These are phyloP conservation scores for Pulveroboletus sp. DNA, from an alignment of 768 basidiomycete species.

Conservation along the genomic window DNA sequence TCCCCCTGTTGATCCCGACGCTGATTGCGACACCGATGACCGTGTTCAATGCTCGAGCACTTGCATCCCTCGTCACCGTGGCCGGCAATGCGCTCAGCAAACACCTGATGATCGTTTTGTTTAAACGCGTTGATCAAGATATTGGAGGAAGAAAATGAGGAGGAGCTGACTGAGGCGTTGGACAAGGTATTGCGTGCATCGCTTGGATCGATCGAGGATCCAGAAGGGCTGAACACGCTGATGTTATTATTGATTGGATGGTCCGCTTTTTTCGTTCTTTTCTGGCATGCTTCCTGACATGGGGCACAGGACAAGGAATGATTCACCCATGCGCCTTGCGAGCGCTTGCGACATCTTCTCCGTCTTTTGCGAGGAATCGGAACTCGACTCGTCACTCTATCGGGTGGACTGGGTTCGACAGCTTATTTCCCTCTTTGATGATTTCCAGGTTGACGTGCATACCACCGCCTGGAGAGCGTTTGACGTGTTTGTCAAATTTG, in stretches of 20 bases:
- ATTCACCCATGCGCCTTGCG: conserved; percentile 65
- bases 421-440: conserved; percentile 80
- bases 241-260: conserved; percentile 90
- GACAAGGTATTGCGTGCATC: conserved; percentile 74
- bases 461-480: conserved; percentile 81
- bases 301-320: conserved; percentile 70
- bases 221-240: conserved; percentile 84
- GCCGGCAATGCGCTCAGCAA: conserved; percentile 89
- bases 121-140: conserved; percentile 78
- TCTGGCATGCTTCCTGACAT: too few species aligned
- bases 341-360: conserved; percentile 78
- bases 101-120: conserved; percentile 73
- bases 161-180: conserved; percentile 68
- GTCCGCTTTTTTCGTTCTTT: conserved; percentile 42
- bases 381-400: conserved; percentile 81
- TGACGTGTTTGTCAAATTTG: conserved; percentile 83
- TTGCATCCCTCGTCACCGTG: conserved; percentile 89
- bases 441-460: conserved; percentile 70
- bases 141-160: conserved; percentile 63
- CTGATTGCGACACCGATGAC: conserved; percentile 89
- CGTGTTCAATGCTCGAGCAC: conserved; percentile 89
- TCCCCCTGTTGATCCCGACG: conserved; percentile 95
- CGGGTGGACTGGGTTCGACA: conserved; percentile 94
- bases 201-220: conserved; percentile 75
- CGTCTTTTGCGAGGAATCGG: conserved; percentile 79